phyloP scores from a whole-genome alignment of 495 filamentous ascomycete genomes.

The Talaromyces wortmannii region DNA sequence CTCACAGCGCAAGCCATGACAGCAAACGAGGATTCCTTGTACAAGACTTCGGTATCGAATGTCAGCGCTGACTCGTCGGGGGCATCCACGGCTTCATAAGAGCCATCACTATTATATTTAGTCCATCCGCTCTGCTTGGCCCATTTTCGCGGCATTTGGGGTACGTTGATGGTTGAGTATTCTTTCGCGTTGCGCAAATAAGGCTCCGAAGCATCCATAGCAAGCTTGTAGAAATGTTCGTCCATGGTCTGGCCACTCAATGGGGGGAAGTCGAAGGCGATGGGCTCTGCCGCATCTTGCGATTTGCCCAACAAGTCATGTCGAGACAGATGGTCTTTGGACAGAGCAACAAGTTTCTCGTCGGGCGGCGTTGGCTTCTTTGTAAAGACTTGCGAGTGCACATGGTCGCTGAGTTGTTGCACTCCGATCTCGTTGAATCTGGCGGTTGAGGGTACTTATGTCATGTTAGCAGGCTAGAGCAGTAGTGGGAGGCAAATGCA shows the following conservation, averaged over 20 bases:
- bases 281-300: slow-evolving; percentile 62
- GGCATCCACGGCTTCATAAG: slow-evolving; percentile 59
- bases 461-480: background rate
- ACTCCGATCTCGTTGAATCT: slow-evolving; percentile 91
- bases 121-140: slow-evolving; percentile 83
- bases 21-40: slow-evolving; percentile 81
- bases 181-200: slow-evolving; percentile 69
- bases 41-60: slow-evolving; percentile 98
- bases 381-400: slow-evolving; percentile 81
- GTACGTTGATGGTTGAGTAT: slow-evolving; percentile 59
- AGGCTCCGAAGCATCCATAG: slow-evolving; percentile 83
- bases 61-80: slow-evolving; percentile 76
- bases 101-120: slow-evolving; percentile 74
- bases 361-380: slow-evolving; percentile 49
- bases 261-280: slow-evolving; percentile 77
- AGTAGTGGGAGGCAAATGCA: slow-evolving; percentile 1
- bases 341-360: slow-evolving; percentile 65
- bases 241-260: slow-evolving; percentile 79
- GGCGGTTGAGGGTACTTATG: slow-evolving; percentile 47
- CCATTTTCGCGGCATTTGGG: slow-evolving; percentile 76
- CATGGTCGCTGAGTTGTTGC: slow-evolving; percentile 78
- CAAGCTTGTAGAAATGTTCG: slow-evolving; percentile 91
- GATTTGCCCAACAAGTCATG: slow-evolving; percentile 92
- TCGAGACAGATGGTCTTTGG: slow-evolving; percentile 73
- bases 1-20: slow-evolving; percentile 94